Evolutionary conservation across 2,329 filamentous ascomycete genomes (phyloP), one percentile per base, ranked within the genome.

Genomic region (Trichoderma sp.): DNA sequence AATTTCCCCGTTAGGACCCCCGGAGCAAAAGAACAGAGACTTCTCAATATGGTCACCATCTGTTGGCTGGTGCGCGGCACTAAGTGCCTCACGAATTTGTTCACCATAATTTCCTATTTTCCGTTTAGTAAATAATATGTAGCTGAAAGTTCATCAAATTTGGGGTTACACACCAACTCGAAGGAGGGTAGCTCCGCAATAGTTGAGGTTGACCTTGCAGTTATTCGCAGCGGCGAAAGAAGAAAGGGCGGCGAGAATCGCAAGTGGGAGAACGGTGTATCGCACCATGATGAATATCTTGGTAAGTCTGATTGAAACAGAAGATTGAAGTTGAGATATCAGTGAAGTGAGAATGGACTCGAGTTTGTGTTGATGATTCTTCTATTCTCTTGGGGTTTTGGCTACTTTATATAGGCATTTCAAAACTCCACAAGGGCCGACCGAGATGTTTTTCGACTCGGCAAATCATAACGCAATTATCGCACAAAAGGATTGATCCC

Each of bases 181-280:
- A 6, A 63, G 14, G 7, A 63, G 60, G 19, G 43, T 37, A 24
- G 43, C 31, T 52, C 60, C 60, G 31, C 60, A 63, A n/a, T 63
- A 63, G 2, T 53, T 21, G n/a, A 52, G 43, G 11, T 53, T 53
- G 7, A 14, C 24, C 21, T 52, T 53, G 31, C 60, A 63, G n/a
- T 63, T 63, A 19, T n/a, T 35, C n/a, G 60, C 60, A 11, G 43
- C 40, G 11, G 31, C 19, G 29, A 63, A 37, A 6, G 60, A 47
- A 5, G 27, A 47, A 29, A 63, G 29, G 31, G 29, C n/a, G 5
- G 60, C 60, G n/a, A 63, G 21, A 27, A 24, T 29, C 2, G 43
- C 60, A 33, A 53, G 19, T 24, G 60, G n/a, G n/a, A 63, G 33
- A 37, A 13, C 11, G 24, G 24, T 33, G 19, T 21, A 27, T 24